Percentiles rank a stretch among this genome's conserved stretches.
Evolutionary conservation across 495 filamentous ascomycete species (phyloP).

Genomic region (Annulohypoxylon stygium): DNA sequence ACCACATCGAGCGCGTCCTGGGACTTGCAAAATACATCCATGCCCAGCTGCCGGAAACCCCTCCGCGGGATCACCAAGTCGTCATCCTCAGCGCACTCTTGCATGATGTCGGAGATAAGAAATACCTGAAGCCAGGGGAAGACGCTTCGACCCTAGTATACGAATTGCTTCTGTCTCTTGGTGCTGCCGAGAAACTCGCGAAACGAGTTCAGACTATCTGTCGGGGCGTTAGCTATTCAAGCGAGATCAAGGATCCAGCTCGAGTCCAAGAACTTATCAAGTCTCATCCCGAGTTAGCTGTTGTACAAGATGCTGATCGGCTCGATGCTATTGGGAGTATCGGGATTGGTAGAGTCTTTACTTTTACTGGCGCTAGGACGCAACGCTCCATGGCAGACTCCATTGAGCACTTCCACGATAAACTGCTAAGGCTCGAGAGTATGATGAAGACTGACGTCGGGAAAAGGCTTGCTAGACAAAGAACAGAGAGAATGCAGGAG

Average conservation of each 20-base stretch:
- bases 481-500: constrained; percentile 71
- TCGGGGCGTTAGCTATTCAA: constrained; percentile 80
- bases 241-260: constrained; percentile 72
- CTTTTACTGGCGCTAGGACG: constrained; percentile 76
- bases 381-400: constrained; percentile 67
- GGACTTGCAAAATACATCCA: constrained; percentile 72
- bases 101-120: constrained; percentile 89
- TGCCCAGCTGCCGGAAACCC: constrained; percentile 60
- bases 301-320: constrained; percentile 92
- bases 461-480: constrained; percentile 70
- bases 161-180: constrained; percentile 68
- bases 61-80: constrained; percentile 62
- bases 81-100: constrained; percentile 81
- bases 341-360: constrained; percentile 83
- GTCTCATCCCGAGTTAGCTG: constrained; percentile 77
- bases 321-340: constrained; percentile 90
- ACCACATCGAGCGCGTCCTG: constrained; percentile 84
- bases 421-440: constrained; percentile 75
- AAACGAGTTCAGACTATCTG: constrained; percentile 75
- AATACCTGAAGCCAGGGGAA: constrained; percentile 72
- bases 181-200: constrained; percentile 68
- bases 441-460: constrained; percentile 90
- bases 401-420: constrained; percentile 84
- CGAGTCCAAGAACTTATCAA: constrained; percentile 65
- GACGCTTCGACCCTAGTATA: constrained; percentile 68